Conservation (phyloP, 441 rosid genomes). For the Capsella rubella region DNA sequence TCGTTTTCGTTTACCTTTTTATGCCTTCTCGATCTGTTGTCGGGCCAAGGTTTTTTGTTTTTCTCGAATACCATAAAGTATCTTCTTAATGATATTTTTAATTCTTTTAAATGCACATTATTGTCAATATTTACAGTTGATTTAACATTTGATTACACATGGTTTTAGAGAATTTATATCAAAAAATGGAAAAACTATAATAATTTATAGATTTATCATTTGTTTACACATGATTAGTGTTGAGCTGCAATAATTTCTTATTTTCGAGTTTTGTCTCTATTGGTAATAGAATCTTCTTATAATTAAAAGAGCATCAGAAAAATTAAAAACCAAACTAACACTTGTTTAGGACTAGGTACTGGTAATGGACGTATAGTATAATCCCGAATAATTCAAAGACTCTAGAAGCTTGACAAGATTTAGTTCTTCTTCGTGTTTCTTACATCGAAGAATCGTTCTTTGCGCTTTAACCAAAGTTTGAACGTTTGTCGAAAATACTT, state of each 20-base stretch:
- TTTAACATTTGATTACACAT: background rate
- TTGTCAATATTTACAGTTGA: background rate
- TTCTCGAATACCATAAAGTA: background rate
- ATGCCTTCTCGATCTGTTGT: conserved; percentile 37
- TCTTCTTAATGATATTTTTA: background rate
- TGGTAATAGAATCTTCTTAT: background rate
- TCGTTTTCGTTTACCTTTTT: conserved; percentile 14
- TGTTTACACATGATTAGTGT: background rate
- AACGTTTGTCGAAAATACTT: conserved; percentile 21
- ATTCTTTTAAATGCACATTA: background rate
- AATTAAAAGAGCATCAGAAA: background rate
- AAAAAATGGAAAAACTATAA: too few relatives aligned
- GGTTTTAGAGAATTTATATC: too few relatives aligned
- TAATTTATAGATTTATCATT: background rate
- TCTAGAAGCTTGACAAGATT: background rate
- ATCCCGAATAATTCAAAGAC: background rate
- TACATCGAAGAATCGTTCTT: conserved; percentile 4
- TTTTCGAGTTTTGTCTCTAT: background rate
- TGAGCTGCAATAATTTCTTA: conserved; percentile 2
- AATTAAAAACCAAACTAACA: background rate
- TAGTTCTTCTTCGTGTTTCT: conserved; percentile 17
- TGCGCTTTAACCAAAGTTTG: conserved; percentile 19
- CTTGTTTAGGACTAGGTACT: conserved; percentile 3
- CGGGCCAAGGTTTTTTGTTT: background rate
- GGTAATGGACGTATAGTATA: too few relatives aligned